Evolutionary conservation across 176 grass and related monocot species (phyloP), one percentile per base, ranked within the genome.

Genomic region (Carex scoparia): DNA sequence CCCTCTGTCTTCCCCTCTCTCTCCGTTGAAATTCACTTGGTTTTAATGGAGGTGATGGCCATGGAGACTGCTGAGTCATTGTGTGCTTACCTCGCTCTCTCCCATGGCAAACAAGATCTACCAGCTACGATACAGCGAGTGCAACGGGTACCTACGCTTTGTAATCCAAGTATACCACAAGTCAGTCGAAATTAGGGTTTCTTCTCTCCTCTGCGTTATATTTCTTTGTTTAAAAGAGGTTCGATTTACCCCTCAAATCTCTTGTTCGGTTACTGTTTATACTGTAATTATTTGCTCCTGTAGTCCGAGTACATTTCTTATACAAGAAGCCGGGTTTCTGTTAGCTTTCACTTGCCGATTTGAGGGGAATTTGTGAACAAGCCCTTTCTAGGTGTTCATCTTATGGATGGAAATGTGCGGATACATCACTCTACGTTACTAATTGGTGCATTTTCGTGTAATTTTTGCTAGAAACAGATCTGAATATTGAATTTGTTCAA

Each of bases 1-100:
- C 44, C 7, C 28, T 15, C 31, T 33, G 0, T 4, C 0, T 15
- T 9, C 35, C 8, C 49, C 16, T 48, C 31, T 65, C 60, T 72
- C 54, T 69, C 48, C 33, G 19, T 55, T 40, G 56, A 81, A 70
- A 55, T 86, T 81, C 6, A 3, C 73, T 38, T 56, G 49, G 85
- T 35, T 81, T 69, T 59, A 68, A 86, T 86, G 85, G 77, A 80
- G 77, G 58, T 81, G 81, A 69, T 69, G 85, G 44, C 62, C 62
- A 86, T 81, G 85, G 85, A 81, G 64, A 58, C 56, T 28, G 55
- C 85, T 44, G 77, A 69, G 16, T 65, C 61, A 2, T 70, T 46
- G 7, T 10, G 3, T 11, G 73, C 59, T 33, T 64, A 72, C 16
- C 62, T 71, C 60, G 85, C 85, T 44, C 77, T 81, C 13, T 81